Percentiles rank a stretch among this genome's conserved stretches.
Conservation (phyloP, 2,329 filamentous ascomycete species). For the Rasamsonia emersonii region DNA sequence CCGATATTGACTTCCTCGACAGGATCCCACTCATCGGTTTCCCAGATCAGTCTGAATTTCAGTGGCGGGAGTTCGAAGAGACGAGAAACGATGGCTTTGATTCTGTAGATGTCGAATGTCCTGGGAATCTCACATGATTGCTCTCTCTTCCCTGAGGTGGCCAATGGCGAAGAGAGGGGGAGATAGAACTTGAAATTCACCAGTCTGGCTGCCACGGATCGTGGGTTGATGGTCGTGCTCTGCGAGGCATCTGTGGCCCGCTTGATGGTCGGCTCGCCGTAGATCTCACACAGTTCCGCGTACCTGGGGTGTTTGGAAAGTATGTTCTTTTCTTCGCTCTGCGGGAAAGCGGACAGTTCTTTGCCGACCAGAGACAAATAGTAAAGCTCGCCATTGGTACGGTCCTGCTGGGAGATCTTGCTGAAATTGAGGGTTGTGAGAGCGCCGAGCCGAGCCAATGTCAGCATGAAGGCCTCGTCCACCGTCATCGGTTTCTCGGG, state of each 20-base stretch:
- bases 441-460: slow-evolving; percentile 61
- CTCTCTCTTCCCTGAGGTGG: slow-evolving; percentile 1
- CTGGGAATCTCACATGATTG: slow-evolving; percentile 56
- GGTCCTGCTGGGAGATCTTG: slow-evolving; percentile 61
- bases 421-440: slow-evolving; percentile 55
- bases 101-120: slow-evolving; percentile 68
- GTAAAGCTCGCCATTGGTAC: slow-evolving; percentile 83
- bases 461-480: slow-evolving; percentile 85
- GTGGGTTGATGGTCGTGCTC: slow-evolving; percentile 50
- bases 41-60: slow-evolving; percentile 64
- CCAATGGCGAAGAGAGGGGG: slow-evolving; percentile 11
- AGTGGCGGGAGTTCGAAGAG: slow-evolving; percentile 60
- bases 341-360: slow-evolving; percentile 48
- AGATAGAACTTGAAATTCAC: slow-evolving; percentile 56
- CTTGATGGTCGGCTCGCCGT: slow-evolving; percentile 61
- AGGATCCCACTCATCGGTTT: slow-evolving; percentile 86
- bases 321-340: slow-evolving; percentile 44
- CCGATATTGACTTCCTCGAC: slow-evolving; percentile 55
- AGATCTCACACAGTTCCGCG: slow-evolving; percentile 60
- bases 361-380: slow-evolving; percentile 78
- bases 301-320: slow-evolving; percentile 63
- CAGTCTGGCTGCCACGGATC: slow-evolving; percentile 73
- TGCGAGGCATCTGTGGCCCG: slow-evolving; percentile 37
- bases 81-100: slow-evolving; percentile 68
- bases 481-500: slow-evolving; percentile 38